These are phyloP conservation scores for Thraustochytrium sp. DNA, from an alignment of 352 stramenopile genomes.

Conservation along the genomic window DNA sequence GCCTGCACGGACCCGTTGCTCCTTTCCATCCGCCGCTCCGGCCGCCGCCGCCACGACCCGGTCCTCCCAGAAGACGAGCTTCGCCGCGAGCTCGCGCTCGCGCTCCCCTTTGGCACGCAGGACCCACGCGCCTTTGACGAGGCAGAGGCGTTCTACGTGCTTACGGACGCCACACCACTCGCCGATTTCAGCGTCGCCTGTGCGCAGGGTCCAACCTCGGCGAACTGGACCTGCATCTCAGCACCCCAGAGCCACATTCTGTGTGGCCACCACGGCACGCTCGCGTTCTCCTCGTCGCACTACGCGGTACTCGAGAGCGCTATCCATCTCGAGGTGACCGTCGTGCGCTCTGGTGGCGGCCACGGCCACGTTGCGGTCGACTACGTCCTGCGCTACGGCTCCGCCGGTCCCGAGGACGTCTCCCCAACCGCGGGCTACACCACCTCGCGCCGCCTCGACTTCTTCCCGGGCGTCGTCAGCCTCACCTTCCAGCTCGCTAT, in stretches of 20 bases:
- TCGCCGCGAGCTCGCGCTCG: conserved; percentile 74
- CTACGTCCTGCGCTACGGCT: conserved; percentile 76
- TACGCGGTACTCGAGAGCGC: conserved; percentile 71
- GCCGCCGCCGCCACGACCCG: conserved; percentile 63
- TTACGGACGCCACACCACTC: conserved; percentile 41
- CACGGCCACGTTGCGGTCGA: conserved; percentile 63
- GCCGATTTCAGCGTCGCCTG: conserved; percentile 56
- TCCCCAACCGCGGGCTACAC: conserved; percentile 78
- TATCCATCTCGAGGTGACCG: conserved; percentile 67
- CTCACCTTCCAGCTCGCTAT: conserved; percentile 81
- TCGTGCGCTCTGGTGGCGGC: conserved; percentile 74
- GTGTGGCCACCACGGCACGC: conserved; percentile 78
- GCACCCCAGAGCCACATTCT: conserved; percentile 66
- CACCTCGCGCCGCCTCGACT: conserved; percentile 65
- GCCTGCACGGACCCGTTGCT: conserved; percentile 80
- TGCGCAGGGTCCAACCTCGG: neutral
- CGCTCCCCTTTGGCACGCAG: conserved; percentile 80
- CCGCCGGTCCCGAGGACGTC: conserved; percentile 65
- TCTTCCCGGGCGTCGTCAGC: conserved; percentile 68
- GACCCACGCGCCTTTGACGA: conserved; percentile 81
- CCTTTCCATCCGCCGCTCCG: conserved; percentile 79
- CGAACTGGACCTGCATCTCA: conserved; percentile 60
- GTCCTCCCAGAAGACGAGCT: conserved; percentile 77
- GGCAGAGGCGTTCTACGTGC: conserved; percentile 69
- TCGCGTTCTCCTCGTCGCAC: conserved; percentile 73